Percentiles rank a stretch among this genome's conserved stretches.
Conservation (phyloP, 768 basidiomycete species). For the Epithele typhae region DNA sequence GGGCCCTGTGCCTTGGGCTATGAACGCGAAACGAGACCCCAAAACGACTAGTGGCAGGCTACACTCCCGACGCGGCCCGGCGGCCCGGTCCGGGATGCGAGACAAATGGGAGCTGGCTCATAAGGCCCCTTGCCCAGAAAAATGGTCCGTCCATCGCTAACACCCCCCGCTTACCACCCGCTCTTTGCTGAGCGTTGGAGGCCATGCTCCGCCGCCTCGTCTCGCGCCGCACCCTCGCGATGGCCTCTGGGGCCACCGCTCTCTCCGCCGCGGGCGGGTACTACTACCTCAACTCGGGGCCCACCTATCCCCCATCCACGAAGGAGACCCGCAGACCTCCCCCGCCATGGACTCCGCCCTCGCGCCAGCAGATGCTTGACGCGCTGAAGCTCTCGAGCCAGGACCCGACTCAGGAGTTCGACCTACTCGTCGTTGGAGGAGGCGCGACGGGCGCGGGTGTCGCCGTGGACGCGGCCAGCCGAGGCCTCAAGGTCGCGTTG, state of each 20-base stretch:
- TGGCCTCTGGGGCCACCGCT: slow-evolving; percentile 48
- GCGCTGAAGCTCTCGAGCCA: slow-evolving; percentile 49
- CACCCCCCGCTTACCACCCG: too few species aligned
- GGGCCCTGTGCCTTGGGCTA: too few species aligned
- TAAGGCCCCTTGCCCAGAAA: too few species aligned
- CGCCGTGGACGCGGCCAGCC: slow-evolving; percentile 90
- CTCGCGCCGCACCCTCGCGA: slow-evolving; percentile 51
- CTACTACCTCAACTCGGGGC: slow-evolving; percentile 72
- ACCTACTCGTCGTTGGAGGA: slow-evolving; percentile 84
- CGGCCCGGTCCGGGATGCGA: too few species aligned
- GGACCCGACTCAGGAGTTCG: slow-evolving; percentile 49
- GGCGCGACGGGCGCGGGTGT: slow-evolving; percentile 96
- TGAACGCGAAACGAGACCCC: too few species aligned
- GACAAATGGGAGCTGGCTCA: too few species aligned
- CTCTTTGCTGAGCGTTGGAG: slow-evolving; percentile 11
- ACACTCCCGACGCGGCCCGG: too few species aligned
- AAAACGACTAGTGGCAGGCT: too few species aligned
- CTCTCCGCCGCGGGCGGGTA: slow-evolving; percentile 57
- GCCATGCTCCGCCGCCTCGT: slow-evolving; percentile 25
- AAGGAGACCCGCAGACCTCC: slow-evolving; percentile 67
- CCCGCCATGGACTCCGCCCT: slow-evolving; percentile 75
- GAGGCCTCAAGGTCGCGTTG: slow-evolving; percentile 88
- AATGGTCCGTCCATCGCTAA: too few species aligned
- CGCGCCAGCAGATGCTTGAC: slow-evolving; percentile 60
- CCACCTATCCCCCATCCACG: slow-evolving; percentile 59